Base-by-base conservation (phyloP, 2,329 filamentous ascomycete genomes). In the Albophoma yamanashiensis region DNA sequence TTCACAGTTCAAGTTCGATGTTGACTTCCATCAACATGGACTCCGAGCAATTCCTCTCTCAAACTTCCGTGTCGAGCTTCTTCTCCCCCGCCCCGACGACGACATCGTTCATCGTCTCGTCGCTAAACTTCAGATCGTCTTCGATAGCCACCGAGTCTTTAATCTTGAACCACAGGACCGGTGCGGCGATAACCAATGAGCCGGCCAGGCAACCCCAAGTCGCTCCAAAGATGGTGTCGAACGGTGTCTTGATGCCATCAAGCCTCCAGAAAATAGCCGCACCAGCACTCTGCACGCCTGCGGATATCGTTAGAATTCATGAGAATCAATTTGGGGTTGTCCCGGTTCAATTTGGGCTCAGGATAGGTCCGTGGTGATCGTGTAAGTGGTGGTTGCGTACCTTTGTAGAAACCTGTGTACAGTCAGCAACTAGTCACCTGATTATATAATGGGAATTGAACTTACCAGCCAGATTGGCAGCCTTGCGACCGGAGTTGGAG, bases 401-500 rank as follows among this genome's bases (percentile, higher is more conserved):
- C 47, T 31, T 50, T 50, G 47, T 50, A 60, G 39, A 57, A 58
- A 14, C 59, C 55, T 60, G 56, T 43, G 27, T 12, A 14, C 12
- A 25, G 47, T 50, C 47, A 50, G 47, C 14, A 20, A 2, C 2
- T 4, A 2, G 36, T 40, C 43, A 31, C n/a, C 7, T 11, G 17
- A 20, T 4, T 15, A 4, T 0, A 17, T 6, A 45, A 3, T n/a
- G 1, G 17, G 14, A n/a, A n/a, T 38, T 34, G 15, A 0, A 58
- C 59, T 56, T 8, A 61, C 57, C 59, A 25, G 59, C 59, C 12
- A 61, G 89, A 79, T 97, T 96, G 76, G 93, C 92, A 36, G 93
- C 84, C 74, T 92, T 93, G 73, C 92, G 91, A 62, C 89, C 86
- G 64, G 93, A 96, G 83, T 97, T 97, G 70, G 90, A 92, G 52